Base-by-base conservation (phyloP, 1,284 basidiomycete species). In the Coriolopsis trogii region DNA sequence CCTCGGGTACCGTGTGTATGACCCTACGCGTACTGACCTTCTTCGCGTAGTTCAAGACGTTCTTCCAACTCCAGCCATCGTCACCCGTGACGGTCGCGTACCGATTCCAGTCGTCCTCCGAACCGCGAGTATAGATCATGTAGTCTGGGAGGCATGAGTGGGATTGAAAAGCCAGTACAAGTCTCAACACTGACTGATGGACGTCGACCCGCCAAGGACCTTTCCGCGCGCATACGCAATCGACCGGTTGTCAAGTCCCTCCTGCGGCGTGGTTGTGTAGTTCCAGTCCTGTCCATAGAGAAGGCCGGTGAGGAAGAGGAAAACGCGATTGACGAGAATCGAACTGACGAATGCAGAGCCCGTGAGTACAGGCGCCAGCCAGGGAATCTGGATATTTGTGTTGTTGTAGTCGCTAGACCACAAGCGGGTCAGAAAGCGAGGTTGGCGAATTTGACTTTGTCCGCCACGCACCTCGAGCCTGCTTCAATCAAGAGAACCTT, bases 401-500 rank as follows among this genome's bases (percentile, higher is more conserved):
- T 44, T 25, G 37, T 45, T 40, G 30, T 45, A 51, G 29, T 44
- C 37, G 24, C 49, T 51, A 16, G 3, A 13, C 3, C 15, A 15
- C 33, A 13, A 20, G n/a, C 12, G 16, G 15, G 26, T 6, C 6
- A 13, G 33, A 23, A 9, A 37, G 23, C 20, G 3, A 6, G 8
- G 21, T 12, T 20, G 23, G 7, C 13, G 12, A 21, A 33, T 24
- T 30, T 13, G 20, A 8, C 26, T 21, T 24, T 21, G 15, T 10
- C 13, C 33, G 2, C 6, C 21, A 62, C 60, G 30, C 33, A 64
- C 65, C 39, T 23, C 18, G 57, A 58, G 6, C 75, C 74, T 3
- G 73, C 73, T 60, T 76, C 73, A n/a, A 75, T 59, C 12, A 76
- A 69, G 16, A 70, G 60, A 15, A 74, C 71, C 3, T 71, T 56